Evolutionary conservation across 176 grass and related monocot genomes (phyloP), one percentile per base, ranked within the genome.

Genomic region (Oryza glumipatula): DNA sequence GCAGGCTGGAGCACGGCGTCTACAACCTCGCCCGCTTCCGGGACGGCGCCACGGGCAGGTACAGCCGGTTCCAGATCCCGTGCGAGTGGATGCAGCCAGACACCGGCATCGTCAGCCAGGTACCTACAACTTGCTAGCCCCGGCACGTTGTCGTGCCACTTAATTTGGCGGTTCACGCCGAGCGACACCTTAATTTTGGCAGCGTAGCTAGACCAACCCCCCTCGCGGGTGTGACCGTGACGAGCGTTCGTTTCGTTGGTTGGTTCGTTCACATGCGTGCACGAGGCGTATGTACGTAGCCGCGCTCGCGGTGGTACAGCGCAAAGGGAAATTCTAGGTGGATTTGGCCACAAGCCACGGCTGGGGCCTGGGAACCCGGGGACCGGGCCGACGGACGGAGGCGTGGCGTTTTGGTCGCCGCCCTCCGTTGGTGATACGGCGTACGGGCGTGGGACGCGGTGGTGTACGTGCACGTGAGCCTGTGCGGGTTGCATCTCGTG

Each of bases 1-100:
- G 68, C 78, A 99, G 97, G 82, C 4, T 99, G 86, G 97, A 99
- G 86, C 97, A 94, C 73, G 97, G 91, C 74, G 89, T 99, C 28
- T 94, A 94, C 86, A 91, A 94, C 81, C 86, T 99, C 67, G 76
- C 92, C 56, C 91, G 97, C 39, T 69, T 83, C 89, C 83, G 97
- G 51, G 97, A 99, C 61, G 88, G 88, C 72, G 90, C 94, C 65
- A 74, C 79, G 41, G 82, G 85, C 84, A 79, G 91, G 65, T 99
- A 96, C 86, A 80, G 71, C 56, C 86, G 97, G 44, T 99, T 96
- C 77, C 76, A 82, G 79, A 99, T 99, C 82, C 94, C 97, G 21
- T 94, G 83, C 63, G 92, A 91, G 64, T 99, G 97, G 97, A 96
- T 99, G 94, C 88, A 84, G 76, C 87, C 83, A 81, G 97, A 99